Percentiles rank a stretch among this genome's conserved stretches.
Conservation (phyloP, 2,329 filamentous ascomycete genomes). For the Trichophyton rubrum region DNA sequence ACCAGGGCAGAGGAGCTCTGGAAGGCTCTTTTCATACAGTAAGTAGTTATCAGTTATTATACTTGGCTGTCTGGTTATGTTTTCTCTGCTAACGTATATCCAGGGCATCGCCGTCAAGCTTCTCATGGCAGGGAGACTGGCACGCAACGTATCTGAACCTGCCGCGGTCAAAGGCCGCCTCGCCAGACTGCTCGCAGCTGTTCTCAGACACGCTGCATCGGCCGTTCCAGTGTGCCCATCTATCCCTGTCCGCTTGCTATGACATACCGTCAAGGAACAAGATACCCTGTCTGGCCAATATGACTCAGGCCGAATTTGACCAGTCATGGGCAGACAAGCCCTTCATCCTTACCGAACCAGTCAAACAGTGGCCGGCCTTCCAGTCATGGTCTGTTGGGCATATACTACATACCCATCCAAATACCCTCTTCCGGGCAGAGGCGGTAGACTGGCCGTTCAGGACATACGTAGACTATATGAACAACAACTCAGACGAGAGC, state of each 20-base stretch:
- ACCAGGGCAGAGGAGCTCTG: constrained; percentile 75
- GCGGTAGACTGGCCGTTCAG: constrained; percentile 81
- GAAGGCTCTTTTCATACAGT: constrained; percentile 76
- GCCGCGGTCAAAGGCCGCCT: constrained; percentile 40
- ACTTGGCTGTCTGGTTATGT: neutral
- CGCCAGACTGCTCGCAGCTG: constrained; percentile 60
- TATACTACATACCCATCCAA: constrained; percentile 51
- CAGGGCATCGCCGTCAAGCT: constrained; percentile 18
- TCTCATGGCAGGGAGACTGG: constrained; percentile 74
- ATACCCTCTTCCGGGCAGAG: constrained; percentile 71
- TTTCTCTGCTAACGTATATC: neutral
- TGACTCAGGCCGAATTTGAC: constrained; percentile 63
- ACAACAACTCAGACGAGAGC: constrained; percentile 66
- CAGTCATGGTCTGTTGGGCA: constrained; percentile 59
- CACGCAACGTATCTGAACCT: constrained; percentile 61
- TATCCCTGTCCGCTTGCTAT: constrained; percentile 53
- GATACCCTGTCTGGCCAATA: constrained; percentile 56
- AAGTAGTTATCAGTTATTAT: constrained; percentile 32
- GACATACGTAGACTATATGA: constrained; percentile 76
- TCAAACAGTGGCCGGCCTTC: constrained; percentile 70
- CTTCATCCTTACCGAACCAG: constrained; percentile 73
- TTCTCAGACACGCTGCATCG: constrained; percentile 86
- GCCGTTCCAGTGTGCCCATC: constrained; percentile 78
- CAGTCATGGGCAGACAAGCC: constrained; percentile 64
- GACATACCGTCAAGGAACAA: constrained; percentile 61